Conservation (phyloP, 768 basidiomycete genomes). For the Lactifluus piperatus region DNA sequence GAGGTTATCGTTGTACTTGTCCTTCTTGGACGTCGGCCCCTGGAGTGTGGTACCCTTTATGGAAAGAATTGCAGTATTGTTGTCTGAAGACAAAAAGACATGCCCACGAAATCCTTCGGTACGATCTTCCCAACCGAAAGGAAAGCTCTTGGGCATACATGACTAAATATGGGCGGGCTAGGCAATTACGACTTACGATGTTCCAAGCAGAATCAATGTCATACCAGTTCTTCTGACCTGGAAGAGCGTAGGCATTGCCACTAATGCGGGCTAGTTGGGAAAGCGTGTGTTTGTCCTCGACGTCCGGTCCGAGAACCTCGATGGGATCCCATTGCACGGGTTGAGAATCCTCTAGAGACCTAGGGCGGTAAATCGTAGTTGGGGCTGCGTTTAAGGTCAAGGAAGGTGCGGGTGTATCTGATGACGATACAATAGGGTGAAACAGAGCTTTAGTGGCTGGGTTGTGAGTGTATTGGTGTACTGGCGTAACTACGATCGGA, state of each 20-base stretch:
- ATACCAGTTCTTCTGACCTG: conserved; percentile 71
- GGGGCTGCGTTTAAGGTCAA: conserved; percentile 37
- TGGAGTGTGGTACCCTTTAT: conserved; percentile 86
- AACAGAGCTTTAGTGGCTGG: background rate
- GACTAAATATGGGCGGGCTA: background rate
- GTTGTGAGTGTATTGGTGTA: background rate
- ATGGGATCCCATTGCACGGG: conserved; percentile 58
- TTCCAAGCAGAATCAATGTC: conserved; percentile 74
- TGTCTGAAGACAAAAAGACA: conserved; percentile 71
- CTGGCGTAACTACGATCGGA: conserved; percentile 1
- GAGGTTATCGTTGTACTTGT: conserved; percentile 89
- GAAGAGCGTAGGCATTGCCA: conserved; percentile 79
- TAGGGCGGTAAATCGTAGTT: conserved; percentile 54
- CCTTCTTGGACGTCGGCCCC: conserved; percentile 81
- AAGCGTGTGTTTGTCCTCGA: conserved; percentile 72
- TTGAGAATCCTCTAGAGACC: conserved; percentile 41
- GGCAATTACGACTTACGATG: conserved; percentile 23
- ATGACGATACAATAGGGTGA: background rate
- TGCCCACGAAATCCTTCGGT: conserved; percentile 83
- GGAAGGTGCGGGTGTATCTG: conserved; percentile 3
- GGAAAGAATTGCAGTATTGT: conserved; percentile 75
- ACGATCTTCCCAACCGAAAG: conserved; percentile 64
- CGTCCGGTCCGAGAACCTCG: conserved; percentile 63
- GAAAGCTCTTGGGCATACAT: conserved; percentile 49
- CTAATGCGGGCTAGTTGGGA: conserved; percentile 79